Base-by-base conservation (phyloP, 139 green algal species). In the Chlorella sp. region DNA sequence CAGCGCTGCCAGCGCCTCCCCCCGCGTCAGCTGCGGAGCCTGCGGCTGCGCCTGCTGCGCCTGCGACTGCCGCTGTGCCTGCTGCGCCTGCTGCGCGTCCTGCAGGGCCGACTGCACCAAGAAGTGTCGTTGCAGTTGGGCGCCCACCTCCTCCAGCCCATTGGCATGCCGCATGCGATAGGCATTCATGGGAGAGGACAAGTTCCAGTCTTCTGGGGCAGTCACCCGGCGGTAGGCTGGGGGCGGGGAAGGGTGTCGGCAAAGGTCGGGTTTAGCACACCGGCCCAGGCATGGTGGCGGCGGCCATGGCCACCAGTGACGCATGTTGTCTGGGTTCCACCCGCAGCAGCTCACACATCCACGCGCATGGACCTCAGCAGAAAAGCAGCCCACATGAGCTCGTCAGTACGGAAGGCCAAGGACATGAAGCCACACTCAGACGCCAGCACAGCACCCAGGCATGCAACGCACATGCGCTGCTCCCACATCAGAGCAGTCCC, bases 91-190 rank as follows among this genome's bases (percentile, higher is more conserved):
- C 20, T 56, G 34, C 15, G 51, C 34, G 13, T 36, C 12, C 51
- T 9, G 51, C 51, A 60, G 51, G 51, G 21, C 51, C 13, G 51
- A 21, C 51, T 60, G 51, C 12, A 2, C 30, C 32, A 87, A 71
- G 74, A 95, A 96, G 87, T 95, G 93, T 13, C 78, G 72, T 36
- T 78, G 17, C 69, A 97, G 73, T 65, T 96, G 91, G 1, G 75
- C 86, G 25, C 90, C 12, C 60, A 97, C 83, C 88, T 96, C 83
- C 23, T 76, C 18, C 30, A 91, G 88, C 36, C 94, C 94, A 25
- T 93, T 87, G 6, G 91, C 89, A 69, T 96, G 92, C 5, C 94
- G 89, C 87, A 95, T 91, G 86, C 94, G 89, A 74, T 87, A 94
- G 2, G 71, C 30, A 9, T 84, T 89, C 86, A 96, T 92, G 26